Base-by-base conservation (phyloP, 495 filamentous ascomycete species). In the Annulohypoxylon bovei region DNA sequence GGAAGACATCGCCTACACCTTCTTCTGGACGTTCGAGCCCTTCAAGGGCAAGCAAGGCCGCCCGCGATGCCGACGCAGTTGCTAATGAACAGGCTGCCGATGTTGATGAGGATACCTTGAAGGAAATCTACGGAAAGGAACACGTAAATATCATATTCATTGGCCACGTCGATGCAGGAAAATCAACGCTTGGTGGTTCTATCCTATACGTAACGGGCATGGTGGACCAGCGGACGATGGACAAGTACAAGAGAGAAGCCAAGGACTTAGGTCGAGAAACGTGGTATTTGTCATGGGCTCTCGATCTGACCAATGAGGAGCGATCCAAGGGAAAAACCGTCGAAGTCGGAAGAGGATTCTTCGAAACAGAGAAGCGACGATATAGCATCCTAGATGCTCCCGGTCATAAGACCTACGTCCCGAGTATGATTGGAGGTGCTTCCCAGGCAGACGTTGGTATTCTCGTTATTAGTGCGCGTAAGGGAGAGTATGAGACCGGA, bases 401-500 rank as follows among this genome's bases (percentile, higher is more conserved):
- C 7, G 95, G 94, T 25, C 94, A 98, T 85, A 98, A 98, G 83
- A 96, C 91, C 5, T 98, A 94, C 70, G 94, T 98, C 11, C 94
- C 95, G 11, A 93, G 89, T 80, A 97, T 97, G 94, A 97, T 97
- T 76, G 93, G 93, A 59, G 95, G 96, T 72, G 93, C 95, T 44
- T 96, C 95, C 1, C 95, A 99, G 76, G 96, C 96, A 9, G 95
- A 98, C 80, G 89, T 99, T 25, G 95, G 95, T 75, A 91, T 97
- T 55, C 87, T 99, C 23, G 95, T 99, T 75, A 98, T 99, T 77
- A 95, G 91, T 64, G 93, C 95, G 0, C 92, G 95, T 62, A 99
- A 97, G 84, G 95, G 95, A 78, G 96, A 99, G 81, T 99, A 99
- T 77, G 95, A 99, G 82, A 98, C 95, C 37, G 95, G 95, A n/a